Evolutionary conservation across 2,329 filamentous ascomycete genomes (phyloP).

Genomic region (Neurospora sp.): DNA sequence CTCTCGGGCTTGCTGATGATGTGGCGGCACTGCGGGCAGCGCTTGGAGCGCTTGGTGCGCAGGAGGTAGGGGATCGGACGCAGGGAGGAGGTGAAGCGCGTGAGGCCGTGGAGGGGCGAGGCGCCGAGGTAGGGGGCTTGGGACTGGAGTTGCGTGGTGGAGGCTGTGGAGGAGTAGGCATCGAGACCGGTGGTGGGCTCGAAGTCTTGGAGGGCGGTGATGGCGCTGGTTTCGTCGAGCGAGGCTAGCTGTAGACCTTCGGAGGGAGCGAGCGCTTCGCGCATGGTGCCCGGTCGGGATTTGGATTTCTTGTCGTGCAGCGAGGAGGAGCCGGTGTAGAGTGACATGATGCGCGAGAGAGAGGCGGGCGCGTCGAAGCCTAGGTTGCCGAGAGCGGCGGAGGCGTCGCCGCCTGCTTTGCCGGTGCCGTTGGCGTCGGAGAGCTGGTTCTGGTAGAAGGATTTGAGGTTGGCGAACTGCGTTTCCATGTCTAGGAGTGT

Average conservation of each 20-base stretch:
- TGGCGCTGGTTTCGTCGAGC: slow-evolving; percentile 51
- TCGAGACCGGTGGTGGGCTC: slow-evolving; percentile 14
- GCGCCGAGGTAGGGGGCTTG: slow-evolving; percentile 30
- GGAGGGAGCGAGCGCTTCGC: slow-evolving; percentile 60
- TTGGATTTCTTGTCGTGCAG: slow-evolving; percentile 55
- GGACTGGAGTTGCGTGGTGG: slow-evolving; percentile 35
- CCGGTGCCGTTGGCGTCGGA: slow-evolving; percentile 45
- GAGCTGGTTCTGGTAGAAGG: slow-evolving; percentile 76
- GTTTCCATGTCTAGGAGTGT: slow-evolving; percentile 48
- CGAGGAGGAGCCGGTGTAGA: slow-evolving; percentile 60
- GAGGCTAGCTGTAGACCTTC: slow-evolving; percentile 63
- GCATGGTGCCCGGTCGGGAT: slow-evolving; percentile 62
- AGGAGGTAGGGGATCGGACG: slow-evolving; percentile 75
- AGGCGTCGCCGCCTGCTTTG: slow-evolving; percentile 34
- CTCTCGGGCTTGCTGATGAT: slow-evolving; percentile 91
- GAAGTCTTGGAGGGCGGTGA: slow-evolving; percentile 45
- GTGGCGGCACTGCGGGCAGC: slow-evolving; percentile 84
- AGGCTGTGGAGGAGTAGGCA: slow-evolving; percentile 56
- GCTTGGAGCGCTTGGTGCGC: slow-evolving; percentile 86
- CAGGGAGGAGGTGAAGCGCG: slow-evolving; percentile 61
- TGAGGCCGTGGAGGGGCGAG: slow-evolving; percentile 35
- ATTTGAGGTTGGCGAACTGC: slow-evolving; percentile 63
- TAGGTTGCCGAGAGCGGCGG: slow-evolving; percentile 34
- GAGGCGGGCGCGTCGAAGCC: slow-evolving; percentile 70
- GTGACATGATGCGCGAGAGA: slow-evolving; percentile 79